phyloP scores from a whole-genome alignment of 2,329 filamentous ascomycete genomes.

The Colletotrichum higginsianum region DNA sequence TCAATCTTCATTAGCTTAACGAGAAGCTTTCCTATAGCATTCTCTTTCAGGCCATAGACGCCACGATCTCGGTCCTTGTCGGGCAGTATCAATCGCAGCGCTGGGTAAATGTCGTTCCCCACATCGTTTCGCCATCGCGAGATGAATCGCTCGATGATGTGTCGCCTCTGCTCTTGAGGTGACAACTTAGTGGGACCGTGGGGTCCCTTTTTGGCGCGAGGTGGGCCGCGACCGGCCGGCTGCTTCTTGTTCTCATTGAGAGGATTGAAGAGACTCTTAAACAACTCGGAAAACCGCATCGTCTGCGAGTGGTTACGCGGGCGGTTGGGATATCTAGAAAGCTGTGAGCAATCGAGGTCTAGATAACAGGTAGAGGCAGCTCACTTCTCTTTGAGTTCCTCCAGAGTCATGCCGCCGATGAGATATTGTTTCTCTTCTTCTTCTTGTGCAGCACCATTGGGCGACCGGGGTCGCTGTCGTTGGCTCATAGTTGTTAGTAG shows the following conservation, averaged over 20 bases:
- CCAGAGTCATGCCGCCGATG: constrained; percentile 53
- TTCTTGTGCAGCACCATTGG: constrained; percentile 58
- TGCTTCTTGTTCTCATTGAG: constrained; percentile 84
- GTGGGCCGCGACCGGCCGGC: constrained; percentile 67
- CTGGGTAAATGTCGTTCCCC: constrained; percentile 93
- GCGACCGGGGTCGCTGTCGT: constrained; percentile 46
- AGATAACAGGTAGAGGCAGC: neutral
- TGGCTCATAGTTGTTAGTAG: constrained; percentile 52
- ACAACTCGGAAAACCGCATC: constrained; percentile 85
- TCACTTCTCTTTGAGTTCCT: constrained; percentile 63
- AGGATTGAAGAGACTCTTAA: constrained; percentile 85
- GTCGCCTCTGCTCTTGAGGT: constrained; percentile 83
- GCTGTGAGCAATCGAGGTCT: constrained; percentile 33
- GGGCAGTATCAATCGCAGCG: constrained; percentile 90
- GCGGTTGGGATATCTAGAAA: constrained; percentile 82
- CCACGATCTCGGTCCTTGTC: constrained; percentile 93
- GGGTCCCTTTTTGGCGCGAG: constrained; percentile 72
- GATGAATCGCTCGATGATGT: constrained; percentile 90
- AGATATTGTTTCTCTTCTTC: constrained; percentile 70
- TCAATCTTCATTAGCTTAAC: constrained; percentile 94
- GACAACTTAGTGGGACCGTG: constrained; percentile 72
- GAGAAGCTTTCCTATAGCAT: constrained; percentile 88
- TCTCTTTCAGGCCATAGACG: constrained; percentile 96
- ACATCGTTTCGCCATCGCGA: constrained; percentile 89
- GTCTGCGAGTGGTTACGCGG: constrained; percentile 87